A percentile compares a stretch with the other conserved stretches of the same genome.
Conservation (phyloP, 495 filamentous ascomycete genomes). For the Daldinia bambusicola region DNA sequence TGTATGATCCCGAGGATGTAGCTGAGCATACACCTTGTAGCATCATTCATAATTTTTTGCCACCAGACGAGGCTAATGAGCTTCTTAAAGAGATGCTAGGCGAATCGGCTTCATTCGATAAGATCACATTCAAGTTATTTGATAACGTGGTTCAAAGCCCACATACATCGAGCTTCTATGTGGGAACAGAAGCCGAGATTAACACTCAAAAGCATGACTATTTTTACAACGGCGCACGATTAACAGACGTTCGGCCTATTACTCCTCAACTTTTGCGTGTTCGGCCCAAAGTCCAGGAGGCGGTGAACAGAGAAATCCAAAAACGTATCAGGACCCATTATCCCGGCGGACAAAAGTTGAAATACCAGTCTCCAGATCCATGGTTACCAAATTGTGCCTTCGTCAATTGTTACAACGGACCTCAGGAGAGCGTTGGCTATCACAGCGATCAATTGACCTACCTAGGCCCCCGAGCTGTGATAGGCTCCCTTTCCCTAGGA, state of each 20-base stretch:
- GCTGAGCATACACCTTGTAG: conserved; percentile 85
- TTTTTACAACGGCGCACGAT: conserved; percentile 79
- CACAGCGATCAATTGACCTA: conserved; percentile 95
- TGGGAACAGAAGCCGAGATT: conserved; percentile 71
- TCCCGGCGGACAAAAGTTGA: conserved; percentile 72
- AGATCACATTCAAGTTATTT: conserved; percentile 83
- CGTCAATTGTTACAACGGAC: conserved; percentile 91
- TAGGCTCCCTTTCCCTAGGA: conserved; percentile 89
- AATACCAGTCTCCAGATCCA: conserved; percentile 72
- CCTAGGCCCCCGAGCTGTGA: conserved; percentile 85
- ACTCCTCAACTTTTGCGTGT: conserved; percentile 76
- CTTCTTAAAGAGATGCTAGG: conserved; percentile 79
- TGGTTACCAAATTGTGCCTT: conserved; percentile 92
- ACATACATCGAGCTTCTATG: conserved; percentile 84
- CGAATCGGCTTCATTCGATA: conserved; percentile 78
- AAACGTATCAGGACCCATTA: conserved; percentile 71
- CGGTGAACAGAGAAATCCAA: conserved; percentile 79
- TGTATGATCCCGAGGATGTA: conserved; percentile 82
- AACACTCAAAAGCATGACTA: conserved; percentile 78
- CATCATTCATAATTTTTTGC: conserved; percentile 91
- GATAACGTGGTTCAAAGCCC: conserved; percentile 83
- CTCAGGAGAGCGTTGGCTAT: conserved; percentile 83
- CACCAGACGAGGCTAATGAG: conserved; percentile 71
- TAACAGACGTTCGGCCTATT: conserved; percentile 77
- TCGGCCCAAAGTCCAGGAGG: conserved; percentile 70